Evolutionary conservation across 495 filamentous ascomycete species (phyloP), one percentile per base, ranked within the genome.

Genomic region (Sporormia fimetaria): DNA sequence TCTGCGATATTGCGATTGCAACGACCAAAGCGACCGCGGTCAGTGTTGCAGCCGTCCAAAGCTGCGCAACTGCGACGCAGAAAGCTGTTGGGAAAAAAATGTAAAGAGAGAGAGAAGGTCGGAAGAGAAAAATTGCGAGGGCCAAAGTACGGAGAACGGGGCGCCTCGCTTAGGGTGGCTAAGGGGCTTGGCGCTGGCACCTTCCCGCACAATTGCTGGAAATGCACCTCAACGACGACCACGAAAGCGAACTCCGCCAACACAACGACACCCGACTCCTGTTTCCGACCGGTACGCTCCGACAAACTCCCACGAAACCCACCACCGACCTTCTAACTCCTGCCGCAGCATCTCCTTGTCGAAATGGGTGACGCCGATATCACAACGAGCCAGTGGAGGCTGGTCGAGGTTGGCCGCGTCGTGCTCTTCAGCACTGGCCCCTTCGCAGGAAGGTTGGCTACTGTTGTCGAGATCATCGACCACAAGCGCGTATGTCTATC

Each of bases 401-500:
- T 81, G 60, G 84, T 99, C 62, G 87, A 99, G 75, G 83, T 95
- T 69, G 92, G 92, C 73, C 87, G 92, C 60, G 72, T 94, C 57
- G 80, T 90, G 52, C 77, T 94, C 60, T 75, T 94, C 69, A 75
- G 76, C 57, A 62, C 70, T 57, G 80, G 79, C 51, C 81, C 77
- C 50, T 83, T 76, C 72, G 70, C 64, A 49, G 87, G 87, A 67
- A 81, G 80, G 66, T 76, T 96, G 49, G 92, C 86, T 49, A 69
- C 75, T 59, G 90, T 99, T 63, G 86, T 95, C 66, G 87, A 96
- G 78, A 94, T 99, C 66, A 87, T 96, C 67, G 92, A 96, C 69
- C 90, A 99, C 82, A 94, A 94, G 76, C 84, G 90, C 67, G 90
- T 96, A 93, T 62, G 88, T 82, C 47, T n/a, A 32, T 22, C 14